Conservation (phyloP, 495 filamentous ascomycete species). For the Aspergillus carlsbadensis region DNA sequence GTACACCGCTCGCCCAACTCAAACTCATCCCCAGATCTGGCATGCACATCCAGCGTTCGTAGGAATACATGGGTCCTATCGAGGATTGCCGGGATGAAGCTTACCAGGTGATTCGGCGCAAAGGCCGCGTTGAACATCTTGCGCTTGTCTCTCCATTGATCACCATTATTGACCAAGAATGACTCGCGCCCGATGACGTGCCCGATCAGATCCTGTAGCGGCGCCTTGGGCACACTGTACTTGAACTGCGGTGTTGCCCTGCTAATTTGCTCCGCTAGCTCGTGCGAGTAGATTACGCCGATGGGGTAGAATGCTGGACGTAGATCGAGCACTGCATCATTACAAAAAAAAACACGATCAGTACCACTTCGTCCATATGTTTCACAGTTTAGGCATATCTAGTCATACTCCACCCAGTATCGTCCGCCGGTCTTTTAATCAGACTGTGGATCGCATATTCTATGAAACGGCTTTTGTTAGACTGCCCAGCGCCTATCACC, state of each 20-base stretch:
- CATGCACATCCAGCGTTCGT: constrained; percentile 25
- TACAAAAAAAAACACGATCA: too few species aligned
- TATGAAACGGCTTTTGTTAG: too few species aligned
- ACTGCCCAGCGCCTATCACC: too few species aligned
- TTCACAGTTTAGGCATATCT: too few species aligned
- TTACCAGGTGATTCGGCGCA: constrained; percentile 34
- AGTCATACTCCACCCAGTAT: too few species aligned
- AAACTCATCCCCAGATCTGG: constrained; percentile 22
- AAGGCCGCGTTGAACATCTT: constrained; percentile 42
- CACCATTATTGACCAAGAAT: constrained; percentile 3
- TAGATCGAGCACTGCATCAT: constrained; percentile 37
- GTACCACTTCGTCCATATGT: too few species aligned
- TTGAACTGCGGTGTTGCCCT: constrained; percentile 34
- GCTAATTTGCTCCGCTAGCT: constrained; percentile 30
- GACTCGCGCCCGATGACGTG: constrained; percentile 37
- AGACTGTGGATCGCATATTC: too few species aligned
- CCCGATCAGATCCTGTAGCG: constrained; percentile 25
- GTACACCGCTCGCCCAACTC: constrained; percentile 16
- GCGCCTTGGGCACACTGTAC: constrained; percentile 44
- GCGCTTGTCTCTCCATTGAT: constrained; percentile 39
- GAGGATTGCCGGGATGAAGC: constrained; percentile 32
- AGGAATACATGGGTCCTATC: constrained; percentile 35
- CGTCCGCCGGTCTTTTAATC: too few species aligned
- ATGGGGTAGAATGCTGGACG: constrained; percentile 30
- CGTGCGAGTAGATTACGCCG: constrained; percentile 17